Conservation (phyloP, 495 filamentous ascomycete species). For the Penicillium waksmanii region DNA sequence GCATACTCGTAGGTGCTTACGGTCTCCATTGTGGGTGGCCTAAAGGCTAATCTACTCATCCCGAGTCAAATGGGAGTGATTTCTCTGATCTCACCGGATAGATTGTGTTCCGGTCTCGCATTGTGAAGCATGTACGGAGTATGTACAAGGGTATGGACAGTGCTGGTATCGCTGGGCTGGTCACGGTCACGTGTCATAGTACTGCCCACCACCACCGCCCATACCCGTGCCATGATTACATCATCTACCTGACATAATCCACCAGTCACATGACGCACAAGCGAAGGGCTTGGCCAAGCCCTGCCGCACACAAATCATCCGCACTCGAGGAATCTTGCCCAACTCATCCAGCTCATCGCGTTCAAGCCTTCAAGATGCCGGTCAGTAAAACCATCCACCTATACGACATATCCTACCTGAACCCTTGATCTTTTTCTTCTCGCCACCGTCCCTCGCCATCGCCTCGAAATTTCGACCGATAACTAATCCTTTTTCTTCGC, state of each 20-base stretch:
- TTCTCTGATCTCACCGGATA: too few relatives aligned
- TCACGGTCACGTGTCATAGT: too few relatives aligned
- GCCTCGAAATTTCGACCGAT: background rate
- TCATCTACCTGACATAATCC: background rate
- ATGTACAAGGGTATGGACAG: too few relatives aligned
- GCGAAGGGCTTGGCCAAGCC: constrained; percentile 46
- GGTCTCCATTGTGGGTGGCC: background rate
- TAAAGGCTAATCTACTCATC: background rate
- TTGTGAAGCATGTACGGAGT: background rate
- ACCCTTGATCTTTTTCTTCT: background rate
- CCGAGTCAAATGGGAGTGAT: too few relatives aligned
- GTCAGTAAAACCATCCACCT: constrained; percentile 49
- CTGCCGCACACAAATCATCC: constrained; percentile 50
- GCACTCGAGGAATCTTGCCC: constrained; percentile 44
- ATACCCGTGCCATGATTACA: too few relatives aligned
- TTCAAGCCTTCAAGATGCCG: constrained; percentile 78
- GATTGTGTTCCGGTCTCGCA: background rate
- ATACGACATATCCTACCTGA: background rate
- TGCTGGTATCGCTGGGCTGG: too few relatives aligned
- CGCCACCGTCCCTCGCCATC: constrained; percentile 1
- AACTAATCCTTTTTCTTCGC: constrained; percentile 23
- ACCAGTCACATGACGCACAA: constrained; percentile 50
- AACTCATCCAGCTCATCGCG: constrained; percentile 49
- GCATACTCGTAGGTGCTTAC: too few relatives aligned
- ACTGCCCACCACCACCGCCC: too few relatives aligned